Base-by-base conservation (phyloP, 2,329 filamentous ascomycete species). In the Hortaea werneckii region DNA sequence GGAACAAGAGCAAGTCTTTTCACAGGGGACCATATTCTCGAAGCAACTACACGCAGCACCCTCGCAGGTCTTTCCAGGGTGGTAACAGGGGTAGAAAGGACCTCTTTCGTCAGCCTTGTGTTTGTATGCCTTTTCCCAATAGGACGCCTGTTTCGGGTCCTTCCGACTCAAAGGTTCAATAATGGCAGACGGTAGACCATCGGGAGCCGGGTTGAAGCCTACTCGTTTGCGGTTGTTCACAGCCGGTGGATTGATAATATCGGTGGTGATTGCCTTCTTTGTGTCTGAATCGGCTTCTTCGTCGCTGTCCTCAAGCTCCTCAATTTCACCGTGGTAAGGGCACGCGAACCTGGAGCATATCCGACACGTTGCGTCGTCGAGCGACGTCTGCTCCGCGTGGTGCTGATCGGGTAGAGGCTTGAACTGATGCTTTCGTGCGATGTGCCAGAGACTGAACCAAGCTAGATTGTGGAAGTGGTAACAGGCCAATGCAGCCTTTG, bases 1-100 rank as follows among this genome's bases (percentile, higher is more conserved):
- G 42, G 79, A 70, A 57, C 85, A 90, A 2, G 72, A 73, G 58
- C 85, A 90, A 50, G 79, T 80, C 53, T 83, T 83, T 53, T 89
- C 85, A 58, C 85, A 90, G 12, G 83, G 72, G 13, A 87, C 67
- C 11, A 73, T 72, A 7, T 75, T 69, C 41, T 71, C 63, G 11
- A 77, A 79, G 57, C 85, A 90, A 1, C 73, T 67, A 54, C 85
- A 90, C 12, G 67, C 56, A 9, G 62, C 66, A n/a, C 73, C 73
- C 11, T 75, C 75, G 61, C 85, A 89, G 2, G 79, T 74, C 3
- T 41, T 47, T 0, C 83, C 83, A 28, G 80, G 75, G 55, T 89
- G 85, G 43, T 74, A 73, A 56, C 85, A 89, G 3, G 83, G 80
- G 46, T 80, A 76, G 42, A 77, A 76, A 1, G 77, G 68, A 30